phyloP scores from a whole-genome alignment of 2,329 filamentous ascomycete genomes.

The Aspergillus tanneri region DNA sequence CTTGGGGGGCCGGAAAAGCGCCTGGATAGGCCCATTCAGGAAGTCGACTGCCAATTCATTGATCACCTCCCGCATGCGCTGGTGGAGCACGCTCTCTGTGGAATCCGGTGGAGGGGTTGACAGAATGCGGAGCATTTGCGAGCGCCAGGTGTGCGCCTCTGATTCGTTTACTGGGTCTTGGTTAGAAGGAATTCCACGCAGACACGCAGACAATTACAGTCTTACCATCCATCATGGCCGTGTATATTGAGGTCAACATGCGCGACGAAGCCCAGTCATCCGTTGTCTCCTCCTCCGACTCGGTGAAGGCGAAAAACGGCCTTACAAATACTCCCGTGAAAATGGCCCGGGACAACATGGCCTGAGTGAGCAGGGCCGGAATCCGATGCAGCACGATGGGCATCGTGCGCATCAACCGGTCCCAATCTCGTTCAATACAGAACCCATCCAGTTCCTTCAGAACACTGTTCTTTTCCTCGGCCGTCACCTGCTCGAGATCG shows the following conservation, averaged over 20 bases:
- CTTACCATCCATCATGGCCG: conserved; percentile 10
- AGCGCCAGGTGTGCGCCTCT: conserved; percentile 23
- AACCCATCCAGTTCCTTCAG: conserved; percentile 4
- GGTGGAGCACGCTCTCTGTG: background rate
- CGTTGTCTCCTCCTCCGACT: background rate
- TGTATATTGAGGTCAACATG: conserved; percentile 1
- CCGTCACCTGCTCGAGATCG: background rate
- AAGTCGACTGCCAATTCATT: background rate
- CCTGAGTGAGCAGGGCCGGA: conserved; percentile 2
- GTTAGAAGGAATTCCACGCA: background rate
- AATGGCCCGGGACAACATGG: conserved; percentile 4
- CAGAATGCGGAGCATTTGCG: conserved; percentile 20
- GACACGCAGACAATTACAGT: background rate
- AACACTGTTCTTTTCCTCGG: background rate
- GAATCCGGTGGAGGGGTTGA: conserved; percentile 6
- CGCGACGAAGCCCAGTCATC: background rate
- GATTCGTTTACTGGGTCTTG: conserved; percentile 12
- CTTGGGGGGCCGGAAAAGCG: background rate
- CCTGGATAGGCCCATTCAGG: background rate
- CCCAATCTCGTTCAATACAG: conserved; percentile 5
- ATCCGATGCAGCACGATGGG: background rate
- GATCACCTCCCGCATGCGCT: background rate
- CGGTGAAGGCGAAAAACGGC: conserved; percentile 11
- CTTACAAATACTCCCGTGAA: conserved; percentile 7
- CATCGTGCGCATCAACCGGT: background rate